A percentile compares a stretch with the other conserved stretches of the same genome.
These are phyloP conservation scores for Aureobasidium mangrovei DNA, from an alignment of 2,329 filamentous ascomycete genomes.

Conservation along the genomic window DNA sequence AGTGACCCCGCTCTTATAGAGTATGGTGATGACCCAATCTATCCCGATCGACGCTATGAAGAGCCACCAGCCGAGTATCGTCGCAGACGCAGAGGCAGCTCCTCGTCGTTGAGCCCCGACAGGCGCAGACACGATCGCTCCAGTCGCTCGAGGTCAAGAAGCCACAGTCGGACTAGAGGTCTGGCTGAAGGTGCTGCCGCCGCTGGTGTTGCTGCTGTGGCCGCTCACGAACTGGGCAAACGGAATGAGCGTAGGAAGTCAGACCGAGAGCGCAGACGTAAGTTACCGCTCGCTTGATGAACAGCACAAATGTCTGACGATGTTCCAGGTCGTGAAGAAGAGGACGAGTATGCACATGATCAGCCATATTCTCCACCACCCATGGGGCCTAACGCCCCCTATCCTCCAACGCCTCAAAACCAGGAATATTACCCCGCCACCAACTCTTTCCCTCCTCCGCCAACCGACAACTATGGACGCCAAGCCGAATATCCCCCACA, in stretches of 20 bases:
- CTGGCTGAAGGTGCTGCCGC: constrained; percentile 49
- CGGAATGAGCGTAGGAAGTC: constrained; percentile 48
- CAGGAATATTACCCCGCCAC: constrained; percentile 35
- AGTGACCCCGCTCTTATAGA: constrained; percentile 50
- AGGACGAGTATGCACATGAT: constrained; percentile 22
- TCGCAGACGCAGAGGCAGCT: constrained; percentile 36
- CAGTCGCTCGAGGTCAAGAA: constrained; percentile 32
- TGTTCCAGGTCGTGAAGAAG: constrained; percentile 20
- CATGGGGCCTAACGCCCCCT: constrained; percentile 25
- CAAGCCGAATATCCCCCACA: constrained; percentile 21
- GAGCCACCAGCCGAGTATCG: constrained; percentile 34
- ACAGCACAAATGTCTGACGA: not conserved
- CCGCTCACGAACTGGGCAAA: constrained; percentile 48
- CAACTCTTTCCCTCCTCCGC: constrained; percentile 43
- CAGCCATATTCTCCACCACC: constrained; percentile 28
- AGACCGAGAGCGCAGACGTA: constrained; percentile 43
- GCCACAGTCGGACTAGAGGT: constrained; percentile 41
- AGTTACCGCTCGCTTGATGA: constrained; percentile 23
- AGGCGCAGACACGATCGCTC: constrained; percentile 22
- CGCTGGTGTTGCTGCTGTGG: constrained; percentile 48
- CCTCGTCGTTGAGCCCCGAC: constrained; percentile 33
- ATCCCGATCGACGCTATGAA: constrained; percentile 40
- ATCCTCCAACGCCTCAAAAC: constrained; percentile 21
- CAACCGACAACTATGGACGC: constrained; percentile 22
- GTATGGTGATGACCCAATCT: constrained; percentile 55